Percentiles rank a stretch among this genome's conserved stretches.
Evolutionary conservation across 2,329 filamentous ascomycete genomes (phyloP).

Genomic region (Aspergillus novofumigatus): DNA sequence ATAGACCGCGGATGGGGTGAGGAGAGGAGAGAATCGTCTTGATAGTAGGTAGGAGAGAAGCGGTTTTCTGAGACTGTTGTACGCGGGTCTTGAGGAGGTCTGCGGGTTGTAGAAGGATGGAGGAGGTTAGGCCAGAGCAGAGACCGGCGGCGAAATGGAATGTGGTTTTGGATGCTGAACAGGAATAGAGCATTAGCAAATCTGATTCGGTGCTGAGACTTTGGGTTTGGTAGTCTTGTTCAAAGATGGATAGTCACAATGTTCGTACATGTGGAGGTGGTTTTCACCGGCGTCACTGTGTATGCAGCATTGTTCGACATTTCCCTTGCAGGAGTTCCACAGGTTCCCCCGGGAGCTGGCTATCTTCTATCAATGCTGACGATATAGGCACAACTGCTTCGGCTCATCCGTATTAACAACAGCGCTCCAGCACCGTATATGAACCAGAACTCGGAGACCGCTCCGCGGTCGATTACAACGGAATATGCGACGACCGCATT

Average conservation of each 20-base stretch:
- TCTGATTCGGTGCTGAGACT: neutral
- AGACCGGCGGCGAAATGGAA: conserved; percentile 90
- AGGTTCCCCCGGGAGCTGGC: conserved; percentile 5
- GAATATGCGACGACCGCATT: conserved; percentile 4
- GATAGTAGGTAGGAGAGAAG: conserved; percentile 65
- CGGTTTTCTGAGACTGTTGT: conserved; percentile 70
- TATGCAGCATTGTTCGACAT: conserved; percentile 32
- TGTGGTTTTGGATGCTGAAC: conserved; percentile 42
- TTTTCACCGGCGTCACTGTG: conserved; percentile 26
- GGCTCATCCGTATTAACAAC: neutral
- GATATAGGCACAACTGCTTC: neutral
- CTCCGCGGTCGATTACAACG: conserved; percentile 4
- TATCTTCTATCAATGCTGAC: neutral
- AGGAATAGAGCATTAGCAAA: neutral
- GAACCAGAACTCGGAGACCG: conserved; percentile 3
- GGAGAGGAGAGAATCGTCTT: conserved; percentile 64
- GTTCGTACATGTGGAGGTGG: conserved; percentile 26
- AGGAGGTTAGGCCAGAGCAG: conserved; percentile 79
- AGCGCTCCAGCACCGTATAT: neutral
- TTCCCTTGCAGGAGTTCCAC: conserved; percentile 4
- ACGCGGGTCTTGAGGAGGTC: conserved; percentile 96
- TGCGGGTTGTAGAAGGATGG: conserved; percentile 86
- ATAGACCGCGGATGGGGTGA: conserved; percentile 68
- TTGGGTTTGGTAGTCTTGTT: neutral
- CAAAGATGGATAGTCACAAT: conserved; percentile 1